A percentile compares a stretch with the other conserved stretches of the same genome.
Conservation (phyloP, 2,329 filamentous ascomycete species). For the Botrytis hyacinthi region DNA sequence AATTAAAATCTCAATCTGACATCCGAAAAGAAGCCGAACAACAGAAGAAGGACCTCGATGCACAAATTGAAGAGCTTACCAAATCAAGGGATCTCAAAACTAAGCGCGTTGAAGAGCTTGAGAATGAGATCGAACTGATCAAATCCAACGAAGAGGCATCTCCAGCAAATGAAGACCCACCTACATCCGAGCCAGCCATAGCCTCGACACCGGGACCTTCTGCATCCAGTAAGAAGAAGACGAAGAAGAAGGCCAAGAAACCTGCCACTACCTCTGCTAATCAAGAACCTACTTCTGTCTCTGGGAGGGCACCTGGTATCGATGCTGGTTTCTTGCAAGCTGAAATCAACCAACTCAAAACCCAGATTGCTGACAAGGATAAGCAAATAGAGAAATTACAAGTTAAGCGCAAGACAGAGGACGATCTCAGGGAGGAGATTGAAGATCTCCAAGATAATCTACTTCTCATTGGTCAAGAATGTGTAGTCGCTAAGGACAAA, state of each 20-base stretch:
- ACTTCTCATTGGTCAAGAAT: constrained; percentile 74
- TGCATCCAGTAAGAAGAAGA: constrained; percentile 64
- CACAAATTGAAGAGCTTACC: constrained; percentile 32
- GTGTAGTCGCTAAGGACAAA: constrained; percentile 78
- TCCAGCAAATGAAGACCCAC: constrained; percentile 19
- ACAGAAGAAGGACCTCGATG: constrained; percentile 25
- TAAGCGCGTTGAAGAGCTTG: constrained; percentile 33
- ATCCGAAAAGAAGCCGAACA: constrained; percentile 29
- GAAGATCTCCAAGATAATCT: constrained; percentile 80
- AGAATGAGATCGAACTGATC: constrained; percentile 26
- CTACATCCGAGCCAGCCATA: constrained; percentile 45
- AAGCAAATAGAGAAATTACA: constrained; percentile 69
- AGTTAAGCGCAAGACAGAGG: constrained; percentile 70
- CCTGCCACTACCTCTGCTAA: constrained; percentile 41
- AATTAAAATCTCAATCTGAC: constrained; percentile 26
- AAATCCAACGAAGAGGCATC: constrained; percentile 25
- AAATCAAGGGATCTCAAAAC: constrained; percentile 25
- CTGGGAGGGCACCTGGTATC: constrained; percentile 23
- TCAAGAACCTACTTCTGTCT: constrained; percentile 31
- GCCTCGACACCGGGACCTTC: constrained; percentile 38
- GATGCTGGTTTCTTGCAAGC: constrained; percentile 27
- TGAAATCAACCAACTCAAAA: constrained; percentile 36
- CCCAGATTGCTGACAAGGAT: constrained; percentile 45
- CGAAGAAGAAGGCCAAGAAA: constrained; percentile 77
- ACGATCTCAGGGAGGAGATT: constrained; percentile 80